Conservation (phyloP, 208 protist species). For the Trypanosoma melophagium region DNA sequence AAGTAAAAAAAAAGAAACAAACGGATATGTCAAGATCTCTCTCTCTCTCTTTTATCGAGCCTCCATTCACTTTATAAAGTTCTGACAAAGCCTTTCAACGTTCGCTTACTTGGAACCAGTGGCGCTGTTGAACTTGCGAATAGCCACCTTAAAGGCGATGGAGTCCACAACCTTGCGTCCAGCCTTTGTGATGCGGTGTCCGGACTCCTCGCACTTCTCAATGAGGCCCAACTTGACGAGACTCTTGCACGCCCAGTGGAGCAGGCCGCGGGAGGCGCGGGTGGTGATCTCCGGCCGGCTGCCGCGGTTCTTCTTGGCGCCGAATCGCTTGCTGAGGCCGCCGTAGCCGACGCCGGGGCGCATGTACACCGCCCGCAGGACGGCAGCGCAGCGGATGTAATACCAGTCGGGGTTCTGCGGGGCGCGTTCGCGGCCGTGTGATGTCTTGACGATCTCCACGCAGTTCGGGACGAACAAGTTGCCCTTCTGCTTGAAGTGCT, state of each 20-base stretch:
- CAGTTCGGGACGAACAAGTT: conserved; percentile 95
- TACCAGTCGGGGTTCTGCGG: conserved; percentile 98
- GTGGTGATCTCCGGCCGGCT: conserved; percentile 89
- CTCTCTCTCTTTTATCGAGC: background rate
- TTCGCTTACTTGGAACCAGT: background rate
- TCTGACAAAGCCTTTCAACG: background rate
- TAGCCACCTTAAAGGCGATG: conserved; percentile 90
- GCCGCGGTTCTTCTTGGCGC: conserved; percentile 89
- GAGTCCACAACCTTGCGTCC: conserved; percentile 95
- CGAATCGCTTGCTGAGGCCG: conserved; percentile 92
- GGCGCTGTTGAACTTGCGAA: conserved; percentile 24
- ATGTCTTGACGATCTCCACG: conserved; percentile 97
- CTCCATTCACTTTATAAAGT: no score
- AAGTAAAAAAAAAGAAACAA: conserved; percentile 28
- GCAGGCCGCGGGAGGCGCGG: conserved; percentile 77
- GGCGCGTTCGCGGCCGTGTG: conserved; percentile 93
- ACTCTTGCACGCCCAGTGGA: conserved; percentile 95
- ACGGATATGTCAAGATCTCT: conserved; percentile 17
- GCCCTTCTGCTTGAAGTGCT: conserved; percentile 96
- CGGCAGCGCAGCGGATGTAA: conserved; percentile 96
- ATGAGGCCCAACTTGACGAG: conserved; percentile 93
- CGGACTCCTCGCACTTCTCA: conserved; percentile 75
- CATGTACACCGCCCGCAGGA: conserved; percentile 97
- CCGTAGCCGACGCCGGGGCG: conserved; percentile 94
- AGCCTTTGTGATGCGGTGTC: conserved; percentile 91